Conservation (phyloP, 192 early-diverging fungal species). For the Backusella tarrabulga region DNA sequence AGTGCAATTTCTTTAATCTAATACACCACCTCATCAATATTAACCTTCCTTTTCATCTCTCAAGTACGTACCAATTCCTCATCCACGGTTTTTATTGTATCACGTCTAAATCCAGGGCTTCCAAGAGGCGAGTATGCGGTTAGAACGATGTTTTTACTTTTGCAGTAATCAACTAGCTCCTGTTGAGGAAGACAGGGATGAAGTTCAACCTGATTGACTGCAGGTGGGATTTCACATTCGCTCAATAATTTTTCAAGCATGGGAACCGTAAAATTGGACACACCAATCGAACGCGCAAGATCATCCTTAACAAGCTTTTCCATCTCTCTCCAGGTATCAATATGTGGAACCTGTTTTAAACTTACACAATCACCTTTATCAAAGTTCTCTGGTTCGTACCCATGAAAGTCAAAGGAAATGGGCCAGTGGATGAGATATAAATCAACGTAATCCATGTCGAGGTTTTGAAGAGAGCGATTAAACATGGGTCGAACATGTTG, state of each 20-base stretch:
- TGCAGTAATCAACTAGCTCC: constrained; percentile 56
- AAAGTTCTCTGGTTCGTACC: constrained; percentile 20
- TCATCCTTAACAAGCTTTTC: constrained; percentile 64
- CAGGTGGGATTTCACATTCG: constrained; percentile 63
- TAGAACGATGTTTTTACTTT: constrained; percentile 53
- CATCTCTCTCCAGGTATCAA: constrained; percentile 68
- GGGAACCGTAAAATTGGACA: constrained; percentile 69
- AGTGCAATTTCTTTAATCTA: constrained; percentile 44
- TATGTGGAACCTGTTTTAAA: constrained; percentile 52
- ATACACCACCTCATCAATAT: background rate
- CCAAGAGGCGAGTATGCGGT: constrained; percentile 68
- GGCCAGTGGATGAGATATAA: constrained; percentile 78
- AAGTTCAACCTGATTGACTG: constrained; percentile 66
- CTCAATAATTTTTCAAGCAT: constrained; percentile 62
- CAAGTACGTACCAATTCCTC: constrained; percentile 38
- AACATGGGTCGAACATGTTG: constrained; percentile 48
- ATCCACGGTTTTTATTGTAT: constrained; percentile 44
- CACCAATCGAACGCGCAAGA: constrained; percentile 68
- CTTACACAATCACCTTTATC: constrained; percentile 30
- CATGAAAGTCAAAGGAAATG: constrained; percentile 42
- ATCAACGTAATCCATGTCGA: constrained; percentile 66
- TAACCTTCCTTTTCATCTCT: background rate
- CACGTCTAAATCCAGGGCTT: constrained; percentile 29
- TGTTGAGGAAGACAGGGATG: constrained; percentile 58
- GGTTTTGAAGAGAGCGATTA: constrained; percentile 47